phyloP scores from a whole-genome alignment of 2,329 filamentous ascomycete species.

The Fusarium circinatum region DNA sequence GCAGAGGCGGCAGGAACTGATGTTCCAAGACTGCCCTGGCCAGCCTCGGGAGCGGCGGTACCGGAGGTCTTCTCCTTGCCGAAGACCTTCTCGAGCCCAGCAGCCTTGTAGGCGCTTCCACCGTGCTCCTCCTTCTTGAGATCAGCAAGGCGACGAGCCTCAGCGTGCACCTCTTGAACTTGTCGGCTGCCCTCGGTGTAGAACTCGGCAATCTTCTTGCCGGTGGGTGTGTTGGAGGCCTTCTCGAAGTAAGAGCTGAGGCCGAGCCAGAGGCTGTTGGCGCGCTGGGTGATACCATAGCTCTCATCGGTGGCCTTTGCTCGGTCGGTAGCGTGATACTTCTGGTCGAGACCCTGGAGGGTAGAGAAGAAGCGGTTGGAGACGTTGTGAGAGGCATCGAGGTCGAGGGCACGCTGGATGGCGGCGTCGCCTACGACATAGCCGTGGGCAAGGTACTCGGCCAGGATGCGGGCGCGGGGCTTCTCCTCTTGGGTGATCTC shows the following conservation, averaged over 20 bases:
- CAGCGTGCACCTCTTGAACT: constrained; percentile 91
- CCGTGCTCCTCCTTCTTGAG: constrained; percentile 78
- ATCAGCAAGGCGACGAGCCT: constrained; percentile 88
- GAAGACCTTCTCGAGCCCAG: constrained; percentile 67
- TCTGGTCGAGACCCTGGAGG: constrained; percentile 80
- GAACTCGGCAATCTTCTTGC: constrained; percentile 87
- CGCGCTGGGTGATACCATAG: constrained; percentile 83
- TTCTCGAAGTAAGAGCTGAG: constrained; percentile 94
- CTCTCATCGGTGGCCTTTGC: constrained; percentile 85
- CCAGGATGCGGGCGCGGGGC: constrained; percentile 90
- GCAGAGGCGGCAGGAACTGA: constrained; percentile 37
- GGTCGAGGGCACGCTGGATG: constrained; percentile 83
- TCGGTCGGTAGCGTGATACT: constrained; percentile 88
- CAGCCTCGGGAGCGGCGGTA: constrained; percentile 28
- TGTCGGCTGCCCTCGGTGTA: constrained; percentile 88
- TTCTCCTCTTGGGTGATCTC: constrained; percentile 96
- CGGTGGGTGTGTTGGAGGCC: constrained; percentile 86
- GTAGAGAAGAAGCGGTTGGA: constrained; percentile 81
- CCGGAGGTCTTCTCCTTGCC: constrained; percentile 59
- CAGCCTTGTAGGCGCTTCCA: constrained; percentile 67
- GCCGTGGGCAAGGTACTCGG: constrained; percentile 96
- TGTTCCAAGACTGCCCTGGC: constrained; percentile 25
- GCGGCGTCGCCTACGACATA: constrained; percentile 82
- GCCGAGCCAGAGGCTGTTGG: constrained; percentile 70
- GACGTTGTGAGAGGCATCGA: constrained; percentile 91